Evolutionary conservation across 139 green algal species (phyloP).

Genomic region (Coelastrella sp.): DNA sequence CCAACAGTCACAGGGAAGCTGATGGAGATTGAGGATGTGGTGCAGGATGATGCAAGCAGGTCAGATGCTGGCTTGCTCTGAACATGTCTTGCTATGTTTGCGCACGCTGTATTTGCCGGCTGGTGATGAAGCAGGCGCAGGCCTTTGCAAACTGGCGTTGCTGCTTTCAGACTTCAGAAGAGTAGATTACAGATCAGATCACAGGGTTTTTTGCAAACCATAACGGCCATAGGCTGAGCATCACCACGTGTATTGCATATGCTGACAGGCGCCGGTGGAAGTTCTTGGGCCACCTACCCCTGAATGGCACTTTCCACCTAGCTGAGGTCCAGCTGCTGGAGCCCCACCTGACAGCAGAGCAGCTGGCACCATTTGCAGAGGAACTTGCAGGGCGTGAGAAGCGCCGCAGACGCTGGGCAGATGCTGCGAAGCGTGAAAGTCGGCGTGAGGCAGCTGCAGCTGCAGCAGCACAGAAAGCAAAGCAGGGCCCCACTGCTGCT

Average conservation of each 20-base stretch:
- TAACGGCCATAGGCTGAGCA: not conserved
- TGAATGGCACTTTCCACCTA: constrained; percentile 63
- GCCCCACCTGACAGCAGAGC: constrained; percentile 56
- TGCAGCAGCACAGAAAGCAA: constrained; percentile 44
- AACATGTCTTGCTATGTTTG: too few relatives aligned
- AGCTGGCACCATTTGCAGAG: constrained; percentile 76
- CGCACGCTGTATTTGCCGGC: too few relatives aligned
- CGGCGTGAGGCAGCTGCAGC: constrained; percentile 58
- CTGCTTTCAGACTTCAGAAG: too few relatives aligned
- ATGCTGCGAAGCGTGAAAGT: constrained; percentile 43
- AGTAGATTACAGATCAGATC: too few relatives aligned
- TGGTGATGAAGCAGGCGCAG: too few relatives aligned
- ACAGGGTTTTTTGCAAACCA: not conserved
- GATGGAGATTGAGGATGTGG: constrained; percentile 80
- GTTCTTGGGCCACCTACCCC: constrained; percentile 77
- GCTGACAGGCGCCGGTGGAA: constrained; percentile 58
- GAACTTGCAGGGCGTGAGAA: constrained; percentile 72
- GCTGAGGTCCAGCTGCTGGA: constrained; percentile 68
- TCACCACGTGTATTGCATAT: not conserved
- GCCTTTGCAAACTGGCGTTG: too few relatives aligned
- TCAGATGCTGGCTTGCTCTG: not conserved
- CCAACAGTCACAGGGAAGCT: constrained; percentile 63
- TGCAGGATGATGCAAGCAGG: constrained; percentile 49
- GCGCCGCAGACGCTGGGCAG: constrained; percentile 56
- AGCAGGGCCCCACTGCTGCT: constrained; percentile 51